Evolutionary conservation across 148 eudicot species (phyloP).

Genomic region (Chenopodium berlandieri): DNA sequence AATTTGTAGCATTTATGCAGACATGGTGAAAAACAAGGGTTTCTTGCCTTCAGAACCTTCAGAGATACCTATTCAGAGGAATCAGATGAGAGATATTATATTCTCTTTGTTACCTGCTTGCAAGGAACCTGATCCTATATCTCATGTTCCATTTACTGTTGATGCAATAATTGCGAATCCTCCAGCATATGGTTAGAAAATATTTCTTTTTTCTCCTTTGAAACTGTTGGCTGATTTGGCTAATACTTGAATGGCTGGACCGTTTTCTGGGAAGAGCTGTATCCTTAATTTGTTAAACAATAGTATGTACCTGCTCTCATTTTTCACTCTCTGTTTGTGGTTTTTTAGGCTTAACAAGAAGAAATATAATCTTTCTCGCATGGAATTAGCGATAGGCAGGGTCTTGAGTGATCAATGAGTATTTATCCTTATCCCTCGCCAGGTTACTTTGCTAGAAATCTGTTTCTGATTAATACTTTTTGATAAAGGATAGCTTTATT

Average conservation of each 20-base stretch:
- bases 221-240: not conserved
- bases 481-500: no score
- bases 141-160: slow-evolving; percentile 50
- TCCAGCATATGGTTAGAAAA: slow-evolving; percentile 76
- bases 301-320: not conserved
- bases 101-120: slow-evolving; percentile 72
- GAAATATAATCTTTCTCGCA: no score
- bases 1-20: slow-evolving; percentile 37
- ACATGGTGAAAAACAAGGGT: slow-evolving; percentile 92
- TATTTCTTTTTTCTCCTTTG: slow-evolving; percentile 4
- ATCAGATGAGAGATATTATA: slow-evolving; percentile 70
- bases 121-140: slow-evolving; percentile 53
- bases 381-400: no score
- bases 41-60: slow-evolving; percentile 86
- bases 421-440: no score
- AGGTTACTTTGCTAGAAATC: no score
- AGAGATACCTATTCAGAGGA: slow-evolving; percentile 70
- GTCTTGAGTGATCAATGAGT: no score
- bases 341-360: not conserved
- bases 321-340: not conserved
- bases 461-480: no score
- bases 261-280: not conserved
- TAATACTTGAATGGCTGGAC: not conserved
- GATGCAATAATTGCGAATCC: slow-evolving; percentile 93
- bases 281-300: not conserved